These are phyloP conservation scores for Globisporangium spiculum DNA, from an alignment of 352 stramenopile species.

Conservation along the genomic window DNA sequence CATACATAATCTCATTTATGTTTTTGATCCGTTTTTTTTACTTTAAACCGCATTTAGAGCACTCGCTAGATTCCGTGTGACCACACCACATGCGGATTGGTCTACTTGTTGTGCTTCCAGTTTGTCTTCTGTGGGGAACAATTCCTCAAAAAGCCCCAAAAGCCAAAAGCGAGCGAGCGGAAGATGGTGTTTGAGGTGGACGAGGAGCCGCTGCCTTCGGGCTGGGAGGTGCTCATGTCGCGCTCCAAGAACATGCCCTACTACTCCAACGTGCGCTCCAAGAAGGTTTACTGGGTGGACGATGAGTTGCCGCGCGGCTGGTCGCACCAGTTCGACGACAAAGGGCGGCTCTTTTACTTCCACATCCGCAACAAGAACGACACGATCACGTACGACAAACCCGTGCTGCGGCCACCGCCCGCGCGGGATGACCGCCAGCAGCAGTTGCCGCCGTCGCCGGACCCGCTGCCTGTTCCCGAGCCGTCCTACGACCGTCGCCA, in stretches of 20 bases:
- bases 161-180: background rate
- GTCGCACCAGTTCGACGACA: conserved; percentile 74
- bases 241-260: conserved; percentile 84
- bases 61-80: too few species aligned
- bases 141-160: too few species aligned
- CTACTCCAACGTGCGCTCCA: conserved; percentile 75
- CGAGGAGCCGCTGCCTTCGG: conserved; percentile 57
- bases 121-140: background rate
- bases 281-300: conserved; percentile 85
- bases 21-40: too few species aligned
- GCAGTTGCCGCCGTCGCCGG: conserved; percentile 20
- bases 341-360: conserved; percentile 66
- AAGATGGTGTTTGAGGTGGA: conserved; percentile 45
- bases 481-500: conserved; percentile 36
- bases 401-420: conserved; percentile 28
- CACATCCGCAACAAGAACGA: conserved; percentile 68
- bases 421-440: background rate
- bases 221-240: conserved; percentile 80
- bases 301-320: conserved; percentile 76
- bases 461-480: conserved; percentile 41
- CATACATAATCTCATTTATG: too few species aligned
- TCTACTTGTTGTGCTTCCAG: background rate
- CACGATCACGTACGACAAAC: conserved; percentile 76
- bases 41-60: too few species aligned
- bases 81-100: too few species aligned